phyloP scores from a whole-genome alignment of 768 basidiomycete species.

The Suillus weaverae region DNA sequence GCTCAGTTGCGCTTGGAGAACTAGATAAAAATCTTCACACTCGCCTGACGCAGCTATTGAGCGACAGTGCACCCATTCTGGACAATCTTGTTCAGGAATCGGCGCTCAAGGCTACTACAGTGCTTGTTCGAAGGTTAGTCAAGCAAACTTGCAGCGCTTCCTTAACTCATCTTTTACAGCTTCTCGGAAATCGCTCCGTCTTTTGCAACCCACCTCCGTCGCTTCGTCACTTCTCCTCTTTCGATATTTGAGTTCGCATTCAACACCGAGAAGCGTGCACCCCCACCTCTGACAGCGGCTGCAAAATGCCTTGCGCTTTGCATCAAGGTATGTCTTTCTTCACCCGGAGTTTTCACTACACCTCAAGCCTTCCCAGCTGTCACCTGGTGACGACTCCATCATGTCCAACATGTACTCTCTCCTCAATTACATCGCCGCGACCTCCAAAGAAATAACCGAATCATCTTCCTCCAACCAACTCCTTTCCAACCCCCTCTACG shows the following conservation, averaged over 20 bases:
- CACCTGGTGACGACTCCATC: slow-evolving; percentile 83
- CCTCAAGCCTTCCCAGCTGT: slow-evolving; percentile 48
- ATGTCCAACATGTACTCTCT: slow-evolving; percentile 98
- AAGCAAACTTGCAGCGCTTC: not conserved
- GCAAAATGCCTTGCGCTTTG: slow-evolving; percentile 90
- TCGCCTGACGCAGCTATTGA: slow-evolving; percentile 71
- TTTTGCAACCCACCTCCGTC: slow-evolving; percentile 78
- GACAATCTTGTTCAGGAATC: slow-evolving; percentile 89
- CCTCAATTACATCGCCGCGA: slow-evolving; percentile 85
- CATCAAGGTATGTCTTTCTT: slow-evolving; percentile 59
- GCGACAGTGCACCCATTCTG: slow-evolving; percentile 75
- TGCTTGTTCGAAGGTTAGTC: slow-evolving; percentile 78
- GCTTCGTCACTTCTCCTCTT: slow-evolving; percentile 85
- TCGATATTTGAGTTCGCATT: slow-evolving; percentile 89
- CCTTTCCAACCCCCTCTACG: slow-evolving; percentile 42
- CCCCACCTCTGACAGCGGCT: slow-evolving; percentile 79
- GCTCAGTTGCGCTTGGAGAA: slow-evolving; percentile 68
- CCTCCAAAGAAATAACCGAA: slow-evolving; percentile 74
- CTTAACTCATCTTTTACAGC: slow-evolving; percentile 38
- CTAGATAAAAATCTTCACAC: slow-evolving; percentile 70
- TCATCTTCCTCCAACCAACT: slow-evolving; percentile 43
- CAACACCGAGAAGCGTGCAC: slow-evolving; percentile 66
- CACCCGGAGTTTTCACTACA: not conserved
- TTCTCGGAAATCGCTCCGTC: slow-evolving; percentile 77
- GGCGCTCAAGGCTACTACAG: slow-evolving; percentile 80